phyloP scores from a whole-genome alignment of 257 asterid species.

The Rubia yunnanensis region DNA sequence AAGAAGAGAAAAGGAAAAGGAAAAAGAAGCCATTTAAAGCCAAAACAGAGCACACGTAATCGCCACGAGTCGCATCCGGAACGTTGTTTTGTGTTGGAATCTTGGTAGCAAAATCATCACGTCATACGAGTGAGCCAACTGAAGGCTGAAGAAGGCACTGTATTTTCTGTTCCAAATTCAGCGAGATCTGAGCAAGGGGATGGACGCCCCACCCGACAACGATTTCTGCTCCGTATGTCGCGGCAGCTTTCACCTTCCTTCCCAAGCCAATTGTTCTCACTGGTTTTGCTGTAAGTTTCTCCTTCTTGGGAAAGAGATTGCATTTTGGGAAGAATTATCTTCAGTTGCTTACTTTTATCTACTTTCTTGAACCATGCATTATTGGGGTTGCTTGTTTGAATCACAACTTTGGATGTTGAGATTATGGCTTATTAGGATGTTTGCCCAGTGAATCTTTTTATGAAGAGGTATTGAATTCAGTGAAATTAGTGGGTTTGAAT shows the following conservation, averaged over 20 bases:
- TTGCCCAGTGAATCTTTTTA: not conserved
- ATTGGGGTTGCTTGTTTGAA: not conserved
- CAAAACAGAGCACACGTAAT: not conserved
- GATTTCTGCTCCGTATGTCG: conserved; percentile 85
- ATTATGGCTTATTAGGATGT: not conserved
- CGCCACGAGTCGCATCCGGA: not conserved
- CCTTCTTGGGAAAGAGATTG: not conserved
- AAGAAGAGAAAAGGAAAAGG: not conserved
- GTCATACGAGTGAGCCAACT: not conserved
- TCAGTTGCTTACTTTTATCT: not conserved
- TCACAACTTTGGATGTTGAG: not conserved
- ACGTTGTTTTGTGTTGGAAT: not conserved
- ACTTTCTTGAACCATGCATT: not conserved
- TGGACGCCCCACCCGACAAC: conserved; percentile 79
- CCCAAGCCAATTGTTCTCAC: conserved; percentile 92
- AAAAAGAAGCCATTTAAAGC: no score
- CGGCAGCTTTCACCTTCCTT: conserved; percentile 54
- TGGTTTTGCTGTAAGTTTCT: conserved; percentile 76
- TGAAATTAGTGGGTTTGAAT: not conserved
- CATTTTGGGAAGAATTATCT: not conserved
- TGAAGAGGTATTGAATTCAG: not conserved
- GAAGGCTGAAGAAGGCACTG: not conserved
- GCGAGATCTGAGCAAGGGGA: conserved; percentile 1
- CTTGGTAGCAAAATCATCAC: not conserved
- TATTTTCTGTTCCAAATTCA: not conserved